phyloP scores from a whole-genome alignment of 192 early-diverging fungal species.

The Gonapodya prolifera region DNA sequence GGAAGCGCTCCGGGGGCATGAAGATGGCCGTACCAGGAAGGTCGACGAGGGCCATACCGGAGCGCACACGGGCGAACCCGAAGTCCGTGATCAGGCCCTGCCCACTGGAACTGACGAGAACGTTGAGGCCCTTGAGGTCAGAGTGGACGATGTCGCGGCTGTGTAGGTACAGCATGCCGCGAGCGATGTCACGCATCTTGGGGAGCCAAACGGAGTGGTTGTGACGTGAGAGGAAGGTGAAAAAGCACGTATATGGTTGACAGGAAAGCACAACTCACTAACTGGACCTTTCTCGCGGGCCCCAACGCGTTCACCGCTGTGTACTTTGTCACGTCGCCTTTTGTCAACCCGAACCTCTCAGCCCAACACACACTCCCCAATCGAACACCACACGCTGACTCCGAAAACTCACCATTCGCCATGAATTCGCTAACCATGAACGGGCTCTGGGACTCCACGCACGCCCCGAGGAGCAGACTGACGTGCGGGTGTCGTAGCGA shows the following conservation, averaged over 20 bases:
- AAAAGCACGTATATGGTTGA: too few species aligned
- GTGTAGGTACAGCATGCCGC: not conserved
- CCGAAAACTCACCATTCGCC: not conserved
- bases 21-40: not conserved
- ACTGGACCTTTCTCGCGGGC: not conserved
- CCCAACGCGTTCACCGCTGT: not conserved
- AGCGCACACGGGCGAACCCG: not conserved
- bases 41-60: not conserved
- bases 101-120: not conserved
- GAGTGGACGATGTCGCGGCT: not conserved
- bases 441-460: not conserved
- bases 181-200: not conserved
- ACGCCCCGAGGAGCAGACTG: not conserved
- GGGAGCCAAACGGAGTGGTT: too few species aligned
- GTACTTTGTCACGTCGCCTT: not conserved
- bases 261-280: too few species aligned
- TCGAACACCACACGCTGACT: too few species aligned
- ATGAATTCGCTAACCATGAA: not conserved
- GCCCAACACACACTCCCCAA: too few species aligned
- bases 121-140: not conserved
- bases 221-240: too few species aligned
- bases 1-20: not conserved
- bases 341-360: not conserved
- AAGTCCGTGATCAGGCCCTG: not conserved
- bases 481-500: not conserved